Conservation (phyloP, 176 grass and related monocot genomes). For the Poa pratensis region DNA sequence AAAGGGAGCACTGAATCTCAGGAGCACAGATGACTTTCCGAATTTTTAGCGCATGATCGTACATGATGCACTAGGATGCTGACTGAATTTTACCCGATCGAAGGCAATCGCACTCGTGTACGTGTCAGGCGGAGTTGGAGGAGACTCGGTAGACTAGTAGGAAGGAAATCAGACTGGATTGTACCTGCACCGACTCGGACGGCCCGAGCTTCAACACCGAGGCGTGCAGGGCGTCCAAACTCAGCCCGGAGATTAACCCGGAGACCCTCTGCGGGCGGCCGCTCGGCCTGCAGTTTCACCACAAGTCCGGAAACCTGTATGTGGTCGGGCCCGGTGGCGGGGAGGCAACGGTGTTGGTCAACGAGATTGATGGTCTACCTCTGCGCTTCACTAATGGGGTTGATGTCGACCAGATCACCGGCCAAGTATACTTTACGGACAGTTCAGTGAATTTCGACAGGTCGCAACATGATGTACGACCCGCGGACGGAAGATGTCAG, state of each 20-base stretch:
- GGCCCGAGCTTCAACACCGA: neutral
- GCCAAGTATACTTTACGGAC: neutral
- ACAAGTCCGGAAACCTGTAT: neutral
- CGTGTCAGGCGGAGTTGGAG: no score
- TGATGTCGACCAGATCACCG: neutral
- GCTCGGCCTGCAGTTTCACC: neutral
- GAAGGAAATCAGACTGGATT: no score
- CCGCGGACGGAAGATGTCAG: neutral
- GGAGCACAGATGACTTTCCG: no score
- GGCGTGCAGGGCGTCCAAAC: neutral
- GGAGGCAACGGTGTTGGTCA: conserved; percentile 30
- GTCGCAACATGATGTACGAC: neutral
- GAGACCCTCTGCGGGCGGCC: neutral
- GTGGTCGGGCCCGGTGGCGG: conserved; percentile 38
- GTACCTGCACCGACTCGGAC: no score
- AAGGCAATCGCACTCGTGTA: no score
- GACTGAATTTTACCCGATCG: no score
- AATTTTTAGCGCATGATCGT: no score
- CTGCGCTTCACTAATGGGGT: neutral
- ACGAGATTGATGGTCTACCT: neutral
- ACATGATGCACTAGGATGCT: no score
- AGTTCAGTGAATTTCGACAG: neutral
- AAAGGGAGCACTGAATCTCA: no score
- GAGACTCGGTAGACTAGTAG: no score
- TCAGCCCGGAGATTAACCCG: neutral